Conservation (phyloP, 768 basidiomycete species). For the Termitomyces sp. region DNA sequence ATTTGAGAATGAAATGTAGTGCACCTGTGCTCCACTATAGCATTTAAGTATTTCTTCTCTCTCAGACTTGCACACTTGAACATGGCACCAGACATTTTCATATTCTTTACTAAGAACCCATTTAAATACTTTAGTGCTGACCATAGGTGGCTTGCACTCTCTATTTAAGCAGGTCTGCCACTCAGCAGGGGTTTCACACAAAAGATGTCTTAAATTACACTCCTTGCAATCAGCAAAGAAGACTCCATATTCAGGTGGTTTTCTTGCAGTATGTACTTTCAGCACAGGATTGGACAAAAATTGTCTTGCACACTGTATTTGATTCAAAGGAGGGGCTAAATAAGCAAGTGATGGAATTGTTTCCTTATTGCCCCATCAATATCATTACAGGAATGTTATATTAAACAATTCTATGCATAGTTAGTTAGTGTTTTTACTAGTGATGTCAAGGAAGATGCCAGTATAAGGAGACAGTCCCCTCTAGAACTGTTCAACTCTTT, state of each 20-base stretch:
- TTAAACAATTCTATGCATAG: background rate
- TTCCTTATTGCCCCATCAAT: slow-evolving; percentile 1
- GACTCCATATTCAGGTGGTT: too few species aligned
- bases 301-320: background rate
- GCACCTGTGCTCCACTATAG: background rate
- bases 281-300: background rate
- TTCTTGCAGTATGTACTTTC: background rate
- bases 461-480: too few species aligned
- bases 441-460: background rate
- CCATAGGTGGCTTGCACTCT: background rate
- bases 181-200: background rate
- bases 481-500: too few species aligned
- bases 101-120: background rate
- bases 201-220: background rate
- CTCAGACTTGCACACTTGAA: background rate
- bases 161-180: background rate
- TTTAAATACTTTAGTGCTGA: slow-evolving; percentile 5
- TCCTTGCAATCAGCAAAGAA: too few species aligned
- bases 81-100: background rate
- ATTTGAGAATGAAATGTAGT: slow-evolving; percentile 11
- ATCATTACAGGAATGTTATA: slow-evolving; percentile 9
- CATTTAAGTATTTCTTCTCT: background rate
- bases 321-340: background rate
- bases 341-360: background rate
- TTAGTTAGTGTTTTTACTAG: background rate